These are phyloP conservation scores for Aquilaria agallochum DNA, from an alignment of 441 rosid species.

Conservation along the genomic window DNA sequence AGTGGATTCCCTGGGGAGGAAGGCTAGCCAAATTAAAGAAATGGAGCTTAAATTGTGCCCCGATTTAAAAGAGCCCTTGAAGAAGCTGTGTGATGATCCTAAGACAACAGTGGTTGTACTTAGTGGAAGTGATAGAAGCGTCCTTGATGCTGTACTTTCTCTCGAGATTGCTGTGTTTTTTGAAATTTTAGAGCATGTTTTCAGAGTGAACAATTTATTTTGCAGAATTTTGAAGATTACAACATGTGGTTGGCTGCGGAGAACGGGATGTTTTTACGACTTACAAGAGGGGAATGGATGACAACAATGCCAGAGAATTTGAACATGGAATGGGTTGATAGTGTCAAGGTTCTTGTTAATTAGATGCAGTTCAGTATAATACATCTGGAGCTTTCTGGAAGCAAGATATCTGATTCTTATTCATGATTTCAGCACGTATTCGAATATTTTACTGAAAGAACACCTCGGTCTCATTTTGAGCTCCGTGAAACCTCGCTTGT, in stretches of 20 bases:
- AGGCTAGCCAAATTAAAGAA: conserved; percentile 67
- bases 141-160: conserved; percentile 54
- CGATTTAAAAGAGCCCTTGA: conserved; percentile 50
- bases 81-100: conserved; percentile 49
- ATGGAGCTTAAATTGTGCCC: conserved; percentile 64
- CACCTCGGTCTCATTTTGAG: conserved; percentile 77
- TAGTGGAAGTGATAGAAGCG: conserved; percentile 69
- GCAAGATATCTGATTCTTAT: conserved; percentile 29
- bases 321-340: conserved; percentile 86
- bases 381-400: conserved; percentile 11
- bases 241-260: conserved; percentile 86
- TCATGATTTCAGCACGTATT: conserved; percentile 70
- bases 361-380: conserved; percentile 9
- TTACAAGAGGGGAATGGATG: conserved; percentile 67
- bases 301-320: conserved; percentile 84
- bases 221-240: conserved; percentile 68
- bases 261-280: conserved; percentile 79
- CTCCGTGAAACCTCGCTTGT: conserved; percentile 72
- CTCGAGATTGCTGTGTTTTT: background rate
- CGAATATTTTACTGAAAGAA: conserved; percentile 81
- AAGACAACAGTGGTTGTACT: conserved; percentile 57
- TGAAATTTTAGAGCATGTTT: conserved; percentile 6
- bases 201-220: conserved; percentile 14
- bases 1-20: conserved; percentile 44
- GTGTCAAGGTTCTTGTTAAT: conserved; percentile 49